Evolutionary conservation across 1,139 yeast species (phyloP).

Genomic region (Taphrina pruni): DNA sequence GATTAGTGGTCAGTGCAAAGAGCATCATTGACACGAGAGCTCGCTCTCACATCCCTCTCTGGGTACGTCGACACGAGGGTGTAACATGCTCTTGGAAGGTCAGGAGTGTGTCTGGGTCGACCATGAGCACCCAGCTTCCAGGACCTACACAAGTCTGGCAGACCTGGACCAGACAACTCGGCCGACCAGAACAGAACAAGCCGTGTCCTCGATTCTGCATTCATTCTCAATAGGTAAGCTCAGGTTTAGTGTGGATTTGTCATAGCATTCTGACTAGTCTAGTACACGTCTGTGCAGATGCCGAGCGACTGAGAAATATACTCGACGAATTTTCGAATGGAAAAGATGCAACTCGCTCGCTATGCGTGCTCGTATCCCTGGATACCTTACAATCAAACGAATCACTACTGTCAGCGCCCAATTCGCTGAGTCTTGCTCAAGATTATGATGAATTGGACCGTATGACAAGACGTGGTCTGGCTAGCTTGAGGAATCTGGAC

Average conservation of each 20-base stretch:
- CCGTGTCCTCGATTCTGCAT: conserved; percentile 2
- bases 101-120: conserved; percentile 20
- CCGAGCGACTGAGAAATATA: not conserved
- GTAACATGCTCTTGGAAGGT: conserved; percentile 3
- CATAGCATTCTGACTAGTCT: not conserved
- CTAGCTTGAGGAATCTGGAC: not conserved
- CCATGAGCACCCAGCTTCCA: not conserved
- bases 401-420: not conserved
- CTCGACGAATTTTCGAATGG: not conserved
- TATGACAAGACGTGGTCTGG: not conserved
- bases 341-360: not conserved
- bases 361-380: not conserved
- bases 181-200: conserved; percentile 9
- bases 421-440: not conserved
- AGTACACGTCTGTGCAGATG: conserved; percentile 8
- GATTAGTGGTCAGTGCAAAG: too few species aligned
- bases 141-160: not conserved
- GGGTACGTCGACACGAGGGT: not conserved
- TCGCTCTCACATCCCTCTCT: not conserved
- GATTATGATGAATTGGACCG: conserved; percentile 1
- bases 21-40: not conserved
- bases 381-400: not conserved
- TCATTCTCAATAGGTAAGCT: not conserved
- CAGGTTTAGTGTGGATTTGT: not conserved
- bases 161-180: not conserved